These are phyloP conservation scores for Aspergillus japonicus DNA, from an alignment of 2,329 filamentous ascomycete species.

Conservation along the genomic window DNA sequence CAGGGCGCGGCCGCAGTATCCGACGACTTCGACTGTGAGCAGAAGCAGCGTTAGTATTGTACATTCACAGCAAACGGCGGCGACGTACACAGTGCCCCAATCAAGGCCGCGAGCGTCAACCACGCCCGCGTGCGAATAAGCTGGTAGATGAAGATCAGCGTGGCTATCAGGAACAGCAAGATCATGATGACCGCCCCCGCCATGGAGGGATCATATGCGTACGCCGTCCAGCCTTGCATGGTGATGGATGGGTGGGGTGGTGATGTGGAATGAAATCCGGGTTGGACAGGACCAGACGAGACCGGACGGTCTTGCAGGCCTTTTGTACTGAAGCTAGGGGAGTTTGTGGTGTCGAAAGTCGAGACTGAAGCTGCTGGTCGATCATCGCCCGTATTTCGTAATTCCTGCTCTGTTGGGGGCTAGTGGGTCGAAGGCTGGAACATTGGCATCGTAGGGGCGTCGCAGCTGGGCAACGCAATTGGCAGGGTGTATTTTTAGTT, in stretches of 20 bases:
- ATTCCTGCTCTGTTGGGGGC: background rate
- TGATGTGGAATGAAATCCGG: background rate
- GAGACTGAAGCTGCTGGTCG: background rate
- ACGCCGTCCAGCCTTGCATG: slow-evolving; percentile 5
- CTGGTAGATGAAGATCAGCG: background rate
- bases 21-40: slow-evolving; percentile 5
- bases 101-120: slow-evolving; percentile 5
- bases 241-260: background rate
- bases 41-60: no score
- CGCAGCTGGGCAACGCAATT: background rate
- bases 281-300: background rate
- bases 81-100: background rate
- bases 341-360: background rate
- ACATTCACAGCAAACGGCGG: no score
- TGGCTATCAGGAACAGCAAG: background rate
- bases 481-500: no score
- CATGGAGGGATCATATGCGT: slow-evolving; percentile 6
- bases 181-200: slow-evolving; percentile 3
- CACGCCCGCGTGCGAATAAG: slow-evolving; percentile 4
- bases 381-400: slow-evolving; percentile 2
- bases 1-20: slow-evolving; percentile 12
- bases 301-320: background rate
- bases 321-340: background rate
- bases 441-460: background rate
- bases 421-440: background rate